Percentiles rank a stretch among this genome's conserved stretches.
These are phyloP conservation scores for Aspergillus amoenus DNA, from an alignment of 2,329 filamentous ascomycete species.

Conservation along the genomic window DNA sequence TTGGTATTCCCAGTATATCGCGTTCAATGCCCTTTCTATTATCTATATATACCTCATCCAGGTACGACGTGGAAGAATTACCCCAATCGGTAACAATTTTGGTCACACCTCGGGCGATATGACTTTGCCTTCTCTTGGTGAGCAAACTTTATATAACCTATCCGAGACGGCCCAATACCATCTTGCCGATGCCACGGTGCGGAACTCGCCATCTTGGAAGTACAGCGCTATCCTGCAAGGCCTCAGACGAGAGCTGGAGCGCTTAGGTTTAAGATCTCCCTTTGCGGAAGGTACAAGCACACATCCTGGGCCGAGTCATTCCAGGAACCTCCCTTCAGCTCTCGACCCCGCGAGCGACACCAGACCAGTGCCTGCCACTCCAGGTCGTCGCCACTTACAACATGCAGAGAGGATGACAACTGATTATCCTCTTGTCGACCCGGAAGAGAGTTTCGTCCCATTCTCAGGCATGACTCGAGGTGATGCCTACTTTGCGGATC, in stretches of 20 bases:
- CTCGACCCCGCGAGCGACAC: not conserved
- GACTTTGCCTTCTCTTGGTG: constrained; percentile 1
- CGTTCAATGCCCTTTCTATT: constrained; percentile 24
- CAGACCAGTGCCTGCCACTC: not conserved
- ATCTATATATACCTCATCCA: constrained; percentile 24
- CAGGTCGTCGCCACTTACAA: not conserved
- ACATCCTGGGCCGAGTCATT: not conserved
- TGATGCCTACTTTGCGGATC: constrained; percentile 11
- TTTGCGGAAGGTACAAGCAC: not conserved
- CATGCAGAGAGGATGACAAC: not conserved
- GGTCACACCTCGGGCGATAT: not conserved
- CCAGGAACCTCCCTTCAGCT: not conserved
- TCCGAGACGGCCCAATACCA: constrained; percentile 18
- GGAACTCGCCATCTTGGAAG: constrained; percentile 22
- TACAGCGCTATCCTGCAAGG: constrained; percentile 21
- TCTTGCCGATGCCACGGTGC: constrained; percentile 18
- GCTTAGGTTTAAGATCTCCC: not conserved
- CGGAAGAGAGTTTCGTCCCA: not conserved
- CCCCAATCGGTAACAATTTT: not conserved
- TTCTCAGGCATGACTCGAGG: not conserved
- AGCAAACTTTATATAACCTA: constrained; percentile 15
- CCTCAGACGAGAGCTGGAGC: constrained; percentile 18
- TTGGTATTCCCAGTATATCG: constrained; percentile 27
- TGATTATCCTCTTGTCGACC: not conserved
- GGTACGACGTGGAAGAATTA: constrained; percentile 18